phyloP scores from a whole-genome alignment of 2,329 filamentous ascomycete genomes.

The Ophiostoma himal-ulmi region DNA sequence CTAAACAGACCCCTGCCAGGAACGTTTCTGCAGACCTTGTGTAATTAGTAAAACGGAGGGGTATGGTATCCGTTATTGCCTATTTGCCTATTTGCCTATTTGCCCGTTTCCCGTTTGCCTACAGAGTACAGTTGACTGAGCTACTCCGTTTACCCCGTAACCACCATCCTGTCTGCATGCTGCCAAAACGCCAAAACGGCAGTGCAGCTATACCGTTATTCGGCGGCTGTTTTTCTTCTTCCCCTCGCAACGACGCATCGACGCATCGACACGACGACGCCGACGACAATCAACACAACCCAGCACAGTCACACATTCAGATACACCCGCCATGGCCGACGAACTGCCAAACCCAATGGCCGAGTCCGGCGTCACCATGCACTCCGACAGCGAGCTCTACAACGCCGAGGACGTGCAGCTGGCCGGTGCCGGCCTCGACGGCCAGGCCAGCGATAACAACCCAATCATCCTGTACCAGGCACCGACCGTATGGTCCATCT shows the following conservation, averaged over 20 bases:
- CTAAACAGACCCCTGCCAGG: constrained; percentile 9
- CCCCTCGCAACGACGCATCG: constrained; percentile 11
- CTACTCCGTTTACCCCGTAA: background rate
- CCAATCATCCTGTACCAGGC: constrained; percentile 82
- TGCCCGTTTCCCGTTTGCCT: background rate
- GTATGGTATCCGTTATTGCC: background rate
- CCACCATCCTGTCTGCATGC: too few species aligned
- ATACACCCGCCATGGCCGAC: constrained; percentile 45
- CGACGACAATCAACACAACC: background rate
- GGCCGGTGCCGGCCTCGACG: constrained; percentile 51
- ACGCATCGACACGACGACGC: background rate
- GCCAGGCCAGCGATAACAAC: constrained; percentile 33
- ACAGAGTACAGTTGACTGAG: too few species aligned
- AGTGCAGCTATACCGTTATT: constrained; percentile 13
- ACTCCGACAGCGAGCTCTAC: constrained; percentile 79
- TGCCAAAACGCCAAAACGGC: background rate
- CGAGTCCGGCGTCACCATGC: constrained; percentile 70
- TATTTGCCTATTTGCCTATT: background rate
- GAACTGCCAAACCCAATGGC: constrained; percentile 51
- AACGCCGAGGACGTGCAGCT: constrained; percentile 56
- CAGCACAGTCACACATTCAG: background rate
- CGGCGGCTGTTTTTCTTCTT: constrained; percentile 3
- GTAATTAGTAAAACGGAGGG: background rate
- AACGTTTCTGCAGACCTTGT: background rate
- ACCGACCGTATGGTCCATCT: constrained; percentile 76